These are phyloP conservation scores for Elongisporangium anandrum DNA, from an alignment of 352 stramenopile genomes.

Conservation along the genomic window DNA sequence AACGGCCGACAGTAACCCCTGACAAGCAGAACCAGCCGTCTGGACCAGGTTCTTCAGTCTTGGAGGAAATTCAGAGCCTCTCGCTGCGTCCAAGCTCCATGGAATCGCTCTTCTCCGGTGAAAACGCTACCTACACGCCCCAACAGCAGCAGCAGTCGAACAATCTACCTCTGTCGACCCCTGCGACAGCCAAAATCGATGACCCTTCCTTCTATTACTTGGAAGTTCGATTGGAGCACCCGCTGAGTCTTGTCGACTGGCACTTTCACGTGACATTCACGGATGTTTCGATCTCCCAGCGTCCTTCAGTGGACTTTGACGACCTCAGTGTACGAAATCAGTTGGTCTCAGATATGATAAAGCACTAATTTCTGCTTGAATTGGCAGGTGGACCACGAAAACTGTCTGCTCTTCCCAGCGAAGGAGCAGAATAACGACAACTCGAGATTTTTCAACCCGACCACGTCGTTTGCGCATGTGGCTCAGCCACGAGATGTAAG, in stretches of 20 bases:
- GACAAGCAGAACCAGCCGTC: too few species aligned
- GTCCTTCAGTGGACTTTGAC: constrained; percentile 27
- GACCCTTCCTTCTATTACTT: constrained; percentile 46
- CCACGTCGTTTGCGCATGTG: constrained; percentile 39
- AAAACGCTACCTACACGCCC: too few species aligned
- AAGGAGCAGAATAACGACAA: constrained; percentile 1
- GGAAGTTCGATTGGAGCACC: constrained; percentile 42
- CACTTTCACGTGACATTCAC: constrained; percentile 44
- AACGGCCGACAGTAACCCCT: too few species aligned
- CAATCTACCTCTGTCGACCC: too few species aligned
- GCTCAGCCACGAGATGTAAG: constrained; percentile 37
- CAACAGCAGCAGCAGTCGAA: too few species aligned
- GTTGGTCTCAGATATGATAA: background rate
- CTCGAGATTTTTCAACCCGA: constrained; percentile 31
- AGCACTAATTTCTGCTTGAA: background rate
- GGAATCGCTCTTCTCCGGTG: too few species aligned
- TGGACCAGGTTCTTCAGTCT: too few species aligned
- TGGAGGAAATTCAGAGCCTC: too few species aligned
- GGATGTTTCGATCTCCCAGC: constrained; percentile 22
- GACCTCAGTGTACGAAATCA: constrained; percentile 24
- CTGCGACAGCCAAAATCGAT: constrained; percentile 12
- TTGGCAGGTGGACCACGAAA: constrained; percentile 33
- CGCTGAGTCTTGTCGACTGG: constrained; percentile 30
- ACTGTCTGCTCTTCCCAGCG: constrained; percentile 34
- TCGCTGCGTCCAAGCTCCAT: too few species aligned